These are phyloP conservation scores for Cladosporium sp. DNA, from an alignment of 2,329 filamentous ascomycete species.

Conservation along the genomic window DNA sequence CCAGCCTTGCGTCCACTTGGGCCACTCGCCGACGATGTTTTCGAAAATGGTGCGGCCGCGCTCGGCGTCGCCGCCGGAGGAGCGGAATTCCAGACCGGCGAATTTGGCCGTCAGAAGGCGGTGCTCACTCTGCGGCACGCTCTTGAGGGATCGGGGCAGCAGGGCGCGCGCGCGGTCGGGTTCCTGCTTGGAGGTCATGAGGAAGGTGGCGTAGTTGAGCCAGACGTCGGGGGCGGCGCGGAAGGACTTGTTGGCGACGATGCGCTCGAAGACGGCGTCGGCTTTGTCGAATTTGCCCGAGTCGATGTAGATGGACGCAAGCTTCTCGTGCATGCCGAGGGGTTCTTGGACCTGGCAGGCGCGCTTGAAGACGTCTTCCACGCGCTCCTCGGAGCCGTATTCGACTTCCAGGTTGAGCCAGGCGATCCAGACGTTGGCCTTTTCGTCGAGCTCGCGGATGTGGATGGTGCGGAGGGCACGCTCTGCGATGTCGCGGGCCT, in stretches of 20 bases:
- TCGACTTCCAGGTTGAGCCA: constrained; percentile 91
- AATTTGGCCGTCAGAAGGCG: constrained; percentile 80
- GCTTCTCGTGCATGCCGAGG: constrained; percentile 80
- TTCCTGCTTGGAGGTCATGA: constrained; percentile 68
- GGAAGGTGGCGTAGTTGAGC: constrained; percentile 92
- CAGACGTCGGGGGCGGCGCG: constrained; percentile 75
- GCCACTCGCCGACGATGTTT: constrained; percentile 75
- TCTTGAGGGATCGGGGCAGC: constrained; percentile 78
- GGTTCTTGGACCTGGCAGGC: constrained; percentile 93
- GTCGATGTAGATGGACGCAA: constrained; percentile 93
- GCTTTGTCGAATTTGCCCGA: constrained; percentile 83
- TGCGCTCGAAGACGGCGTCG: constrained; percentile 78
- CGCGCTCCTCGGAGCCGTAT: constrained; percentile 70
- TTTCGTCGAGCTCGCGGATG: constrained; percentile 85
- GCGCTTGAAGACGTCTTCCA: constrained; percentile 84
- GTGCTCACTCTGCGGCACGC: constrained; percentile 66
- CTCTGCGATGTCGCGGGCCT: constrained; percentile 84
- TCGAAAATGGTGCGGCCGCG: constrained; percentile 94
- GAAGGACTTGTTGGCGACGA: constrained; percentile 80
- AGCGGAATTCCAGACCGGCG: constrained; percentile 86
- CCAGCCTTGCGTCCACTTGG: constrained; percentile 90
- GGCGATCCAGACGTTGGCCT: constrained; percentile 92
- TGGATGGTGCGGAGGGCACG: constrained; percentile 91
- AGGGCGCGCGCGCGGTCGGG: constrained; percentile 74
- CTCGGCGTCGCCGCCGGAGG: constrained; percentile 76